Evolutionary conservation across 768 basidiomycete species (phyloP).

Genomic region (Xanthoconium stramineum): DNA sequence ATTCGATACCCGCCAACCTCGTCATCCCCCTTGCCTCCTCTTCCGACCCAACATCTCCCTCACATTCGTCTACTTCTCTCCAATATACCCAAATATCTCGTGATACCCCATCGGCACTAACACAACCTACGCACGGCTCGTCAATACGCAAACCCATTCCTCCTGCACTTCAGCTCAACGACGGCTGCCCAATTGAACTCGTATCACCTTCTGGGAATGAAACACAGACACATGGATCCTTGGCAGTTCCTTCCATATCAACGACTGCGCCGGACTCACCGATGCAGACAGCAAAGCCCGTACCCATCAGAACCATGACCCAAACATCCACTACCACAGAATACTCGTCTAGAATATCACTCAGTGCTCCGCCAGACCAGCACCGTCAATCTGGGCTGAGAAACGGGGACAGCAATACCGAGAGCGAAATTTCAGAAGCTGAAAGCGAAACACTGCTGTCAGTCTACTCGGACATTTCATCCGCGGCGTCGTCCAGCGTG

Average conservation of each 20-base stretch:
- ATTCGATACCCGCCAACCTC: slow-evolving; percentile 30
- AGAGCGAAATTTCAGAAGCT: slow-evolving; percentile 33
- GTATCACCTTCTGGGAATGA: slow-evolving; percentile 11
- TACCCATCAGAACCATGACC: slow-evolving; percentile 10
- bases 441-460: slow-evolving; percentile 33
- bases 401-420: slow-evolving; percentile 24
- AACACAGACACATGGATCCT: slow-evolving; percentile 34
- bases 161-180: slow-evolving; percentile 30
- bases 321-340: slow-evolving; percentile 10
- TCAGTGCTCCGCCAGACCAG: slow-evolving; percentile 29
- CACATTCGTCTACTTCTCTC: slow-evolving; percentile 40
- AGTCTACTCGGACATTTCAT: slow-evolving; percentile 36
- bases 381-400: slow-evolving; percentile 19
- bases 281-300: slow-evolving; percentile 19
- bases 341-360: slow-evolving; percentile 23
- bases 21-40: background rate
- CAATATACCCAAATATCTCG: slow-evolving; percentile 25
- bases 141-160: slow-evolving; percentile 19
- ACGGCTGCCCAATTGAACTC: slow-evolving; percentile 18
- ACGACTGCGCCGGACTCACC: slow-evolving; percentile 47
- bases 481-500: slow-evolving; percentile 26
- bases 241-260: slow-evolving; percentile 54
- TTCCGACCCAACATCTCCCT: slow-evolving; percentile 15
- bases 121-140: slow-evolving; percentile 4
- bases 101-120: slow-evolving; percentile 24